A percentile compares a stretch with the other conserved stretches of the same genome.
These are phyloP conservation scores for Cladobotryum protrusum DNA, from an alignment of 2,329 filamentous ascomycete genomes.

Conservation along the genomic window DNA sequence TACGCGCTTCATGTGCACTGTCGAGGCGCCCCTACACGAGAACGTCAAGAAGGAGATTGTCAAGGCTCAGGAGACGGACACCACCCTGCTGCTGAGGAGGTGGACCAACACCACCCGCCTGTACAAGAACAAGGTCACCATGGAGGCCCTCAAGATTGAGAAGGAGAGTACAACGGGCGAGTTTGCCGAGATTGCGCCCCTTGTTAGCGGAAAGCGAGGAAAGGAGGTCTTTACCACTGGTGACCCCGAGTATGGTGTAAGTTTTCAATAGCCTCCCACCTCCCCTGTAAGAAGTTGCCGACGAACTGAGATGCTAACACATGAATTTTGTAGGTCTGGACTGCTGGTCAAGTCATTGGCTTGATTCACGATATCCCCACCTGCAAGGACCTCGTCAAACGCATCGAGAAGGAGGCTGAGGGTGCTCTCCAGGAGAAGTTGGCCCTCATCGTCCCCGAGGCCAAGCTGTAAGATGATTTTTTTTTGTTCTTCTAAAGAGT, in stretches of 20 bases:
- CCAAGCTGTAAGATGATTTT: slow-evolving; percentile 48
- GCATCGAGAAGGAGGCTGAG: slow-evolving; percentile 74
- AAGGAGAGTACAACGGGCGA: slow-evolving; percentile 75
- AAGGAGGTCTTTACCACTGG: slow-evolving; percentile 88
- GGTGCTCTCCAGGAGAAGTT: slow-evolving; percentile 56
- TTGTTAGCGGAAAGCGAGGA: slow-evolving; percentile 85
- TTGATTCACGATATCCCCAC: slow-evolving; percentile 79
- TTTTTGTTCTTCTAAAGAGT: too few species aligned
- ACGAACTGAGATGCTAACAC: neutral
- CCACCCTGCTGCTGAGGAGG: slow-evolving; percentile 75
- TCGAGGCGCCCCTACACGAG: slow-evolving; percentile 84
- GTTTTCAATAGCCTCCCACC: slow-evolving; percentile 29
- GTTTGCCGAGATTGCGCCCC: slow-evolving; percentile 81
- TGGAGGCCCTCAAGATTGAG: slow-evolving; percentile 77
- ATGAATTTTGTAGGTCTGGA: slow-evolving; percentile 67
- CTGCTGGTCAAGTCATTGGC: slow-evolving; percentile 90
- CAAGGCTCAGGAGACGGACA: slow-evolving; percentile 81
- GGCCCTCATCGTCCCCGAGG: slow-evolving; percentile 46
- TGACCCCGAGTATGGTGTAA: slow-evolving; percentile 81
- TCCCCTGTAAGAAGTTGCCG: neutral
- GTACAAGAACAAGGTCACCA: slow-evolving; percentile 84
- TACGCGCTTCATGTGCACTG: slow-evolving; percentile 93
- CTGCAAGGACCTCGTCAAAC: slow-evolving; percentile 59
- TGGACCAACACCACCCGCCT: slow-evolving; percentile 91
- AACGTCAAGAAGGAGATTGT: slow-evolving; percentile 96